Percentiles rank a stretch among this genome's conserved stretches.
Evolutionary conservation across 306 rosid species (phyloP).

Genomic region (Fragaria iinumae): DNA sequence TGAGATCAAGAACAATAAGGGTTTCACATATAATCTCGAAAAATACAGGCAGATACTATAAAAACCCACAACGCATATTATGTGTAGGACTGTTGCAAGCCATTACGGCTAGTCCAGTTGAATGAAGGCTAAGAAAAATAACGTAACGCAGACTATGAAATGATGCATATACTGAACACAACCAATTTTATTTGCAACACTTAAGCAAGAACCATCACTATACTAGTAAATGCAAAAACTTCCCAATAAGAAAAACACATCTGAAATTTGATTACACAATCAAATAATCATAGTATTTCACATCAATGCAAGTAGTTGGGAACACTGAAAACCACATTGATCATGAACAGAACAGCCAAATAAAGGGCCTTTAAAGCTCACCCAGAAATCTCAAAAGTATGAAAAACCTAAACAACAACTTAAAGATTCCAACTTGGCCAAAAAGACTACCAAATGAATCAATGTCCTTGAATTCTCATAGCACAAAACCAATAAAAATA

Average conservation of each 20-base stretch:
- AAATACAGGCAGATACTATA: background rate
- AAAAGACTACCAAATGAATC: background rate
- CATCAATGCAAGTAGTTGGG: background rate
- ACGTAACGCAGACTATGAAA: too few relatives aligned
- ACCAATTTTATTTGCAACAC: background rate
- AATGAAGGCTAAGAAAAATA: too few relatives aligned
- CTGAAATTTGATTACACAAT: background rate
- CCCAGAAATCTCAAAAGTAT: background rate
- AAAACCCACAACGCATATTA: background rate
- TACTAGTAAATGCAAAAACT: background rate
- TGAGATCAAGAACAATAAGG: constrained; percentile 5
- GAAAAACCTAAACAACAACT: background rate
- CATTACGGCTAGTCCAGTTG: background rate
- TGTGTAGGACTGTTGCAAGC: background rate
- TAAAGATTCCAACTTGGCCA: background rate
- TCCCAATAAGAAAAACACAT: background rate
- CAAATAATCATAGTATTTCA: background rate
- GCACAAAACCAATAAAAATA: background rate
- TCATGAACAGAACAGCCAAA: background rate
- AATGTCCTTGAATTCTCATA: background rate
- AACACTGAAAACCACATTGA: background rate
- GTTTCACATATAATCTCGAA: background rate
- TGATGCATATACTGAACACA: background rate
- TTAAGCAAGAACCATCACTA: background rate
- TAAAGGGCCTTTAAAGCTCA: background rate